Percentiles rank a stretch among this genome's conserved stretches.
These are phyloP conservation scores for Clohesyomyces aquaticus DNA, from an alignment of 495 filamentous ascomycete species.

Conservation along the genomic window DNA sequence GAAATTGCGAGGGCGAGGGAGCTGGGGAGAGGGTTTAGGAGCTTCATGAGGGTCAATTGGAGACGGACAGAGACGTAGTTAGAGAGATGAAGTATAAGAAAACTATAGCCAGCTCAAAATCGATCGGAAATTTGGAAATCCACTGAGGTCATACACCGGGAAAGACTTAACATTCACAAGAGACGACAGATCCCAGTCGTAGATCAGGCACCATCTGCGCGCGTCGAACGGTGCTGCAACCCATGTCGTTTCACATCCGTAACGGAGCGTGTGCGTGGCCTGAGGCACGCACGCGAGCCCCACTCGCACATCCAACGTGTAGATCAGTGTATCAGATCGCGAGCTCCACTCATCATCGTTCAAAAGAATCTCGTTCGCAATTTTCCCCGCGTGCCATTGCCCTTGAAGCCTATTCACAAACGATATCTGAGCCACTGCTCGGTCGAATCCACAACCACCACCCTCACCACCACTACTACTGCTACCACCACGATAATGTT, in stretches of 20 bases:
- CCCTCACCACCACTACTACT: background rate
- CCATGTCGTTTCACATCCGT: constrained; percentile 17
- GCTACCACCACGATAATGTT: constrained; percentile 2
- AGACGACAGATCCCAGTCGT: constrained; percentile 8
- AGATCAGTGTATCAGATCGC: background rate
- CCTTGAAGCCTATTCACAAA: too few species aligned
- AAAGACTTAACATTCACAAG: background rate
- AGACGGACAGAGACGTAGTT: too few species aligned
- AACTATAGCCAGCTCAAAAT: background rate
- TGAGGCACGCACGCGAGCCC: background rate
- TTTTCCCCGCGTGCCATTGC: too few species aligned
- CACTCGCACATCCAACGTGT: constrained; percentile 6
- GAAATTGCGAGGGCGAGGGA: too few species aligned
- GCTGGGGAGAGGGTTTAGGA: too few species aligned
- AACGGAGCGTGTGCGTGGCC: constrained; percentile 4
- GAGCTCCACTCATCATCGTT: background rate
- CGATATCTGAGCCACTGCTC: too few species aligned
- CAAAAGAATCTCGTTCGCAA: background rate
- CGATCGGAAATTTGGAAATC: background rate
- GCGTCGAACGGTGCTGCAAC: constrained; percentile 16
- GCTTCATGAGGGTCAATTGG: too few species aligned
- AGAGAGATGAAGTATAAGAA: too few species aligned
- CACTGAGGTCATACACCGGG: background rate
- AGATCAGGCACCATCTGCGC: constrained; percentile 35
- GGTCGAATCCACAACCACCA: background rate